phyloP scores from a whole-genome alignment of 352 stramenopile species.

The Globisporangium heterothallicum region DNA sequence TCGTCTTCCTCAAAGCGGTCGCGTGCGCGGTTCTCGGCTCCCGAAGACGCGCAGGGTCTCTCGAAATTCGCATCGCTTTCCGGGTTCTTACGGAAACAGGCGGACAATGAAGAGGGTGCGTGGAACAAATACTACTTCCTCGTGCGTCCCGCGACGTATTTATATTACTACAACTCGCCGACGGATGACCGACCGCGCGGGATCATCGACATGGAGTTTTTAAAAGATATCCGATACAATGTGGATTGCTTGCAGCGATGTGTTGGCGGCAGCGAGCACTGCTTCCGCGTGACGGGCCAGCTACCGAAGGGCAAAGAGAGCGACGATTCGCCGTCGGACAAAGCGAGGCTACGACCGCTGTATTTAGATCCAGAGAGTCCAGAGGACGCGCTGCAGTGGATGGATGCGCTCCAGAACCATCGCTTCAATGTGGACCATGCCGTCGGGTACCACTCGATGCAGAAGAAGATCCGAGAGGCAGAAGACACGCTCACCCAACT shows the following conservation, averaged over 20 bases:
- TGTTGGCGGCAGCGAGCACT: constrained; percentile 51
- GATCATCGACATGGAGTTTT: constrained; percentile 77
- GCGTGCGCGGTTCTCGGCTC: constrained; percentile 52
- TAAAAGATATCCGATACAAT: constrained; percentile 72
- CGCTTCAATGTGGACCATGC: constrained; percentile 55
- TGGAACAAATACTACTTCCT: constrained; percentile 85
- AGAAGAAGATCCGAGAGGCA: constrained; percentile 28
- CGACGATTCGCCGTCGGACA: constrained; percentile 18
- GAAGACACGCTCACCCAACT: constrained; percentile 23
- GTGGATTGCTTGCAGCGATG: constrained; percentile 69
- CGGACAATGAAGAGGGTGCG: constrained; percentile 66
- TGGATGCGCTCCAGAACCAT: constrained; percentile 59
- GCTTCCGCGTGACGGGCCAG: constrained; percentile 69
- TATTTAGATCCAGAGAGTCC: constrained; percentile 57
- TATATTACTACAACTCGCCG: constrained; percentile 81
- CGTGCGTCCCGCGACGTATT: constrained; percentile 61
- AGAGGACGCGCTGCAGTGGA: constrained; percentile 55
- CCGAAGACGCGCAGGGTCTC: constrained; percentile 35
- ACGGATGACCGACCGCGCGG: constrained; percentile 60
- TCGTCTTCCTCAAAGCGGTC: constrained; percentile 29
- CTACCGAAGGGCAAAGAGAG: constrained; percentile 32
- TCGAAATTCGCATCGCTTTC: constrained; percentile 44
- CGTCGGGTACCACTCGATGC: constrained; percentile 30
- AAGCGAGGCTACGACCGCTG: constrained; percentile 50
- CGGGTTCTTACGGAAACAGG: constrained; percentile 69